phyloP scores from a whole-genome alignment of 257 asterid species.

The Salvia splendens region DNA sequence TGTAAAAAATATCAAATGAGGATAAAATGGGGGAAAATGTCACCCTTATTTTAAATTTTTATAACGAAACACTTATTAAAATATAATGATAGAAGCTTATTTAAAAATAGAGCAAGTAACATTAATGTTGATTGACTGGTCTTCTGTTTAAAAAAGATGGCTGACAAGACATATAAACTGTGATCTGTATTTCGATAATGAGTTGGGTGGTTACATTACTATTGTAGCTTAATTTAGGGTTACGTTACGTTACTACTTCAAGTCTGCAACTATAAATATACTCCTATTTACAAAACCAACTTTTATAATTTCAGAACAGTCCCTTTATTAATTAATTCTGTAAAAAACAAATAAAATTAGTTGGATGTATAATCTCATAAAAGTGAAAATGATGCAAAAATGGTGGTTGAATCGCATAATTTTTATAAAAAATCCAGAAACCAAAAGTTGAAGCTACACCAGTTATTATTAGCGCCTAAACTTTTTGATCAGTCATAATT shows the following conservation, averaged over 20 bases:
- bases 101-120: neutral
- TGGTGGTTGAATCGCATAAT: neutral
- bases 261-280: too few relatives aligned
- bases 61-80: too few relatives aligned
- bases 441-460: conserved; percentile 19
- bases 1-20: too few relatives aligned
- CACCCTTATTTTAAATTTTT: too few relatives aligned
- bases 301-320: too few relatives aligned
- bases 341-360: too few relatives aligned
- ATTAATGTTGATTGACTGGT: conserved; percentile 28
- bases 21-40: too few relatives aligned
- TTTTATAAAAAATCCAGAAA: neutral
- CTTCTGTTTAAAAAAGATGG: neutral
- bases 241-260: too few relatives aligned
- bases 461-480: neutral
- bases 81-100: neutral
- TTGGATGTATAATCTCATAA: neutral
- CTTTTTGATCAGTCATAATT: conserved; percentile 13
- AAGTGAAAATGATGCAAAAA: neutral
- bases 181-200: neutral
- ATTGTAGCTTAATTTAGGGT: too few relatives aligned
- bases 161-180: conserved; percentile 27
- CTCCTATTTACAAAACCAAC: too few relatives aligned
- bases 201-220: neutral
- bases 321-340: neutral